phyloP scores from a whole-genome alignment of 805 yeast genomes.

The Metschnikowia reukaufii region DNA sequence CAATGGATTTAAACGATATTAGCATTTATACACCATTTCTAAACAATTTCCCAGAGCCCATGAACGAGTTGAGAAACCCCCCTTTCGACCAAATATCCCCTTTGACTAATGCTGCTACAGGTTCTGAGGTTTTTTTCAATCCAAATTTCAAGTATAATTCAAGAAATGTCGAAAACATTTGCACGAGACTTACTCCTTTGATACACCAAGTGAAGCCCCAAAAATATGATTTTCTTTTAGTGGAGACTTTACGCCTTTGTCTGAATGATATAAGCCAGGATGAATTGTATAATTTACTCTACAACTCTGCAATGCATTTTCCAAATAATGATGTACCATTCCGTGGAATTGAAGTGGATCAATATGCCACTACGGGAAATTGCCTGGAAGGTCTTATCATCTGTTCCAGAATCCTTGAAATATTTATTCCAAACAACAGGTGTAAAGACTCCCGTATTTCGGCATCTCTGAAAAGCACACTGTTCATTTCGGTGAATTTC shows the following conservation, averaged over 20 bases:
- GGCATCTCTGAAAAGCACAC: background rate
- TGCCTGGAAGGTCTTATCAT: slow-evolving; percentile 22
- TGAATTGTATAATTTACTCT: slow-evolving; percentile 40
- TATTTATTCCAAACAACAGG: slow-evolving; percentile 25
- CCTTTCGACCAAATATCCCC: too few species aligned
- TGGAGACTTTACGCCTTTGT: slow-evolving; percentile 26
- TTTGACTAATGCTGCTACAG: too few species aligned
- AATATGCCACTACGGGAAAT: slow-evolving; percentile 12
- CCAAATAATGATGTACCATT: slow-evolving; percentile 1
- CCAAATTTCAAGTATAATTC: too few species aligned
- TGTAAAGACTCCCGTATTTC: background rate
- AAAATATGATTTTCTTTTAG: slow-evolving; percentile 31
- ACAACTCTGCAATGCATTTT: slow-evolving; percentile 27
- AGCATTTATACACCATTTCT: too few species aligned
- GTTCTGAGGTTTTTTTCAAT: too few species aligned
- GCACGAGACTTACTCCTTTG: slow-evolving; percentile 3
- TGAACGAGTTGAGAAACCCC: too few species aligned
- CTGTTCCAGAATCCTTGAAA: slow-evolving; percentile 29
- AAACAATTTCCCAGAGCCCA: too few species aligned
- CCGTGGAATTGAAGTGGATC: slow-evolving; percentile 27
- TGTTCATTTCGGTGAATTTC: slow-evolving; percentile 34
- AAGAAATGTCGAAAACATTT: too few species aligned
- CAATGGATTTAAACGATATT: too few species aligned
- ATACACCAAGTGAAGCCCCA: slow-evolving; percentile 29
- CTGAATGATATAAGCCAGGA: slow-evolving; percentile 33